Conservation (phyloP, 2,329 filamentous ascomycete genomes). For the Tympanopsis confertula region DNA sequence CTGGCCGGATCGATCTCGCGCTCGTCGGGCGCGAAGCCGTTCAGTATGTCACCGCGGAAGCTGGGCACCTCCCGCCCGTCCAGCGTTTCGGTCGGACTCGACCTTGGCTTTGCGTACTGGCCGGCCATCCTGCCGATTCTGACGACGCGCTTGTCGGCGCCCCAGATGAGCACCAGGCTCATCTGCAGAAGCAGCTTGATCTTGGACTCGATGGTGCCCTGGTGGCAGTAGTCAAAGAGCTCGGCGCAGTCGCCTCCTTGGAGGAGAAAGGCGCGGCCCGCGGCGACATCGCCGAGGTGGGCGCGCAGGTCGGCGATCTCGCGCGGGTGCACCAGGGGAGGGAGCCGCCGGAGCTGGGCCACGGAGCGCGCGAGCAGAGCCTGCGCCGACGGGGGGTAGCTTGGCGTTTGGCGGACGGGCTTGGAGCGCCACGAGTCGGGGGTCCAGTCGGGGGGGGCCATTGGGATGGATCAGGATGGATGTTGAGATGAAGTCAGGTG, state of each 20-base stretch:
- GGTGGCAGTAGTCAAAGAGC: conserved; percentile 90
- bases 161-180: conserved; percentile 92
- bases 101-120: conserved; percentile 92
- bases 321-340: conserved; percentile 67
- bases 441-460: conserved; percentile 29
- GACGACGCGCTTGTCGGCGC: conserved; percentile 68
- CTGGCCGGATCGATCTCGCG: conserved; percentile 71
- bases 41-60: conserved; percentile 91
- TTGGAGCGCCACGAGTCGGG: conserved; percentile 65
- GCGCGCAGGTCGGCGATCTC: conserved; percentile 74
- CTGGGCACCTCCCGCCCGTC: conserved; percentile 73
- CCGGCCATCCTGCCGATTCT: conserved; percentile 93
- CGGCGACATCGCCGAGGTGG: conserved; percentile 72
- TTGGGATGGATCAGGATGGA: conserved; percentile 1
- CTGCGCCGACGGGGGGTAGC: conserved; percentile 45
- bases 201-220: conserved; percentile 83
- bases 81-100: conserved; percentile 72
- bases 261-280: conserved; percentile 82
- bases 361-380: conserved; percentile 46
- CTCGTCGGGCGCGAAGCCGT: conserved; percentile 70
- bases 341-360: conserved; percentile 54
- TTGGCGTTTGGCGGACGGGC: conserved; percentile 66
- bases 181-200: conserved; percentile 95
- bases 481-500: not conserved
- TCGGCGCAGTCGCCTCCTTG: conserved; percentile 98